These are phyloP conservation scores for Truncatella angustata DNA, from an alignment of 2,329 filamentous ascomycete species.

Conservation along the genomic window DNA sequence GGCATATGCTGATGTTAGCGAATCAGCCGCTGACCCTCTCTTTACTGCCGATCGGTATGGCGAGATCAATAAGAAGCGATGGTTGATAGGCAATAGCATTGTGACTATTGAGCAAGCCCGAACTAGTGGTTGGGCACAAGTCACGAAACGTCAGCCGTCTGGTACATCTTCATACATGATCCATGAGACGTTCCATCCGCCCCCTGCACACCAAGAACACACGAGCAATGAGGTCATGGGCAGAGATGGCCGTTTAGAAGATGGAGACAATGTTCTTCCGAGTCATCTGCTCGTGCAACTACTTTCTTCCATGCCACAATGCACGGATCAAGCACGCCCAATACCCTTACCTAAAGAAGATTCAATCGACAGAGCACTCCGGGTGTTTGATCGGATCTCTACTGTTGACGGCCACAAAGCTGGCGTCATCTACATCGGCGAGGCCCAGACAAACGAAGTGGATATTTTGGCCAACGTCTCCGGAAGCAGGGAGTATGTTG, in stretches of 20 bases:
- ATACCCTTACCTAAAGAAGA: constrained; percentile 73
- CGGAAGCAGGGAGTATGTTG: constrained; percentile 83
- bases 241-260: constrained; percentile 48
- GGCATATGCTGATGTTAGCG: constrained; percentile 80
- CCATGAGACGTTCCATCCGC: constrained; percentile 57
- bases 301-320: constrained; percentile 60
- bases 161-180: constrained; percentile 60
- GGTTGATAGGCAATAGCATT: constrained; percentile 72
- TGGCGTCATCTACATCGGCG: constrained; percentile 88
- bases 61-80: constrained; percentile 64
- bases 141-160: constrained; percentile 71
- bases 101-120: constrained; percentile 72
- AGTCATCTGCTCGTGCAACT: constrained; percentile 72
- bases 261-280: constrained; percentile 64
- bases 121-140: constrained; percentile 64
- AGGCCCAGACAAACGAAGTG: constrained; percentile 76
- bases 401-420: constrained; percentile 95
- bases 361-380: constrained; percentile 69
- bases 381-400: constrained; percentile 79
- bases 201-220: constrained; percentile 54
- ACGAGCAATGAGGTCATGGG: constrained; percentile 43
- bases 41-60: constrained; percentile 66
- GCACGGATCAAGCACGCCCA: constrained; percentile 59
- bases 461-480: constrained; percentile 86
- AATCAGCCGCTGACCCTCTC: constrained; percentile 65